phyloP scores from a whole-genome alignment of 805 yeast species.

The Ogataea salicorniae region DNA sequence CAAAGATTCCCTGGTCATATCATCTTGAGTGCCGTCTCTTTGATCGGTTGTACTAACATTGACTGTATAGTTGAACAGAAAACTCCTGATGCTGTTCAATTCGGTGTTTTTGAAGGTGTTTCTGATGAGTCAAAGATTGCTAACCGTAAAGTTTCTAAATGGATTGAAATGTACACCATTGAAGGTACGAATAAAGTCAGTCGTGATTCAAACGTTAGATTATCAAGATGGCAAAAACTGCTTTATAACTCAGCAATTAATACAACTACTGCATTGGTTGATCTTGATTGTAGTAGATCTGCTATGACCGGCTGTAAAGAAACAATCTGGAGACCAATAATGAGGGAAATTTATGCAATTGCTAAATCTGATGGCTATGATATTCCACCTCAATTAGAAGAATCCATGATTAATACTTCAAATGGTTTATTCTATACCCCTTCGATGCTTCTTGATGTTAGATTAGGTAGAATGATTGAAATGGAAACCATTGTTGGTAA shows the following conservation, averaged over 20 bases:
- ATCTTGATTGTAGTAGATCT: constrained; percentile 32
- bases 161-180: constrained; percentile 27
- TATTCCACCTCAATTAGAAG: constrained; percentile 29
- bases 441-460: constrained; percentile 41
- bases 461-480: constrained; percentile 35
- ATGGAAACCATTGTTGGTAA: constrained; percentile 40
- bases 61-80: constrained; percentile 25
- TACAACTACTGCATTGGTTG: constrained; percentile 34
- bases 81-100: constrained; percentile 28
- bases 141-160: constrained; percentile 20
- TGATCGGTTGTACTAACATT: constrained; percentile 28
- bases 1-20: constrained; percentile 29
- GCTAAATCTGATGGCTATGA: constrained; percentile 43
- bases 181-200: constrained; percentile 19
- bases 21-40: constrained; percentile 34
- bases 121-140: constrained; percentile 19
- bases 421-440: constrained; percentile 40
- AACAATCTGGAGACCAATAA: constrained; percentile 31
- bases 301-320: constrained; percentile 24
- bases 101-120: constrained; percentile 31
- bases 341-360: constrained; percentile 38
- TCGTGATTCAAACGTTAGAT: constrained; percentile 29
- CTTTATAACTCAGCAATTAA: constrained; percentile 41
- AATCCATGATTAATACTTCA: constrained; percentile 28
- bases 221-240: constrained; percentile 39